Conservation (phyloP, 1,284 basidiomycete genomes). For the Cutaneotrichosporon sp. region DNA sequence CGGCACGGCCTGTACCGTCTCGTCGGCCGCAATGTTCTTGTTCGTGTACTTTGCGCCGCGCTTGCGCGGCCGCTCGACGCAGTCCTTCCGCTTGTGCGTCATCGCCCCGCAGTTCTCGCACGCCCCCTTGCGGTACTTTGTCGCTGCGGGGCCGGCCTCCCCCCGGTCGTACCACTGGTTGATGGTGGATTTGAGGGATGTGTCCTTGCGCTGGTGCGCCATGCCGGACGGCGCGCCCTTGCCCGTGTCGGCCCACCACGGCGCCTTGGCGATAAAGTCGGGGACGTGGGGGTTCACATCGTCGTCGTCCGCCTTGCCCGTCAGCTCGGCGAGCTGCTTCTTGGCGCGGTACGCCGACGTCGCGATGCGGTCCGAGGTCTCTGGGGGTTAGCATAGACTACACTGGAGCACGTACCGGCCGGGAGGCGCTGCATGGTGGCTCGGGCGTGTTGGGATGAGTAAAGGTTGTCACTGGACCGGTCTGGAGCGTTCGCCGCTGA, state of each 20-base stretch:
- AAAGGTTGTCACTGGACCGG: not conserved
- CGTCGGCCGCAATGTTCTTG: slow-evolving; percentile 87
- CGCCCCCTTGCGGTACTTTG: slow-evolving; percentile 95
- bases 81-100: slow-evolving; percentile 89
- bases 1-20: slow-evolving; percentile 76
- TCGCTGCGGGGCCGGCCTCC: slow-evolving; percentile 84
- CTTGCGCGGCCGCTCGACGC: slow-evolving; percentile 92
- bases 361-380: slow-evolving; percentile 66
- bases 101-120: slow-evolving; percentile 99
- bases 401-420: slow-evolving; percentile 16
- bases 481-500: not conserved
- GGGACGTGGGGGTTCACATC: slow-evolving; percentile 93
- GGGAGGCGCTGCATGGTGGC: slow-evolving; percentile 32
- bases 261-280: slow-evolving; percentile 94
- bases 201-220: slow-evolving; percentile 71
- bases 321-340: slow-evolving; percentile 90
- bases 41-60: slow-evolving; percentile 94
- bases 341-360: slow-evolving; percentile 89
- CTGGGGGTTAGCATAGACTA: slow-evolving; percentile 10
- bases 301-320: slow-evolving; percentile 93
- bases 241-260: slow-evolving; percentile 90
- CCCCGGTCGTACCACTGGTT: slow-evolving; percentile 93
- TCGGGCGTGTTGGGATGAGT: not conserved
- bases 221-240: slow-evolving; percentile 68
- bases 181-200: slow-evolving; percentile 68